Conservation (phyloP, 495 filamentous ascomycete genomes). For the Aspergillus kassunensis region DNA sequence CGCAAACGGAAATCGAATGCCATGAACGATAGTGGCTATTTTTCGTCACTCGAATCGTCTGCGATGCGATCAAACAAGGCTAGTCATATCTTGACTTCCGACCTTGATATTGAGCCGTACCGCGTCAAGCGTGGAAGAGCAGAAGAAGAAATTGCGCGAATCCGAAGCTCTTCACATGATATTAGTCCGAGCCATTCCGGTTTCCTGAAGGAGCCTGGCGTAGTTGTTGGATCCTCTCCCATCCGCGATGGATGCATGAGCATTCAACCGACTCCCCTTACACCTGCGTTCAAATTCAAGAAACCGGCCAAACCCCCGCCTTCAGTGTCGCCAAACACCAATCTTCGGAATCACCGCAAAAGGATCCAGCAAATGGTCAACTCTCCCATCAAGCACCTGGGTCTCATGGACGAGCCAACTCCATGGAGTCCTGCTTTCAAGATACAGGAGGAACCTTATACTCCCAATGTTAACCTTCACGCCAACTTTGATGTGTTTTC, state of each 20-base stretch:
- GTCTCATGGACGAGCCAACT: conserved; percentile 55
- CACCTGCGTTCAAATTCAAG: conserved; percentile 82
- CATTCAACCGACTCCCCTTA: conserved; percentile 74
- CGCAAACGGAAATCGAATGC: conserved; percentile 70
- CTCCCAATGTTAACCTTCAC: conserved; percentile 44
- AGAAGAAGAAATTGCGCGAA: conserved; percentile 92
- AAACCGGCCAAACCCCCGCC: conserved; percentile 75
- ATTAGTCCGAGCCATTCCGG: conserved; percentile 68
- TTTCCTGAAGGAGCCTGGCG: conserved; percentile 37
- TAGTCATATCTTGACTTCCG: conserved; percentile 62
- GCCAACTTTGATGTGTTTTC: conserved; percentile 69
- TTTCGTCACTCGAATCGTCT: conserved; percentile 95
- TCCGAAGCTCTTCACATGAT: conserved; percentile 88
- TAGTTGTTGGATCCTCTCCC: conserved; percentile 57
- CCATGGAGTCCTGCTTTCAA: conserved; percentile 80
- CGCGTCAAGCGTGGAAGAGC: conserved; percentile 83
- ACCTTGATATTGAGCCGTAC: conserved; percentile 65
- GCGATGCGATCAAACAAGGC: conserved; percentile 65
- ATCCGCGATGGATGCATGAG: conserved; percentile 50
- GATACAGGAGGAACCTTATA: conserved; percentile 54
- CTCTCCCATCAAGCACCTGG: conserved; percentile 74
- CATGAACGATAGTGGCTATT: conserved; percentile 94
- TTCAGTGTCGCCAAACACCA: conserved; percentile 90
- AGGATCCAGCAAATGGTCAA: conserved; percentile 83
- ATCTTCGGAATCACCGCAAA: conserved; percentile 86